Base-by-base conservation (phyloP, 306 rosid genomes). In the Abrus precatorius region DNA sequence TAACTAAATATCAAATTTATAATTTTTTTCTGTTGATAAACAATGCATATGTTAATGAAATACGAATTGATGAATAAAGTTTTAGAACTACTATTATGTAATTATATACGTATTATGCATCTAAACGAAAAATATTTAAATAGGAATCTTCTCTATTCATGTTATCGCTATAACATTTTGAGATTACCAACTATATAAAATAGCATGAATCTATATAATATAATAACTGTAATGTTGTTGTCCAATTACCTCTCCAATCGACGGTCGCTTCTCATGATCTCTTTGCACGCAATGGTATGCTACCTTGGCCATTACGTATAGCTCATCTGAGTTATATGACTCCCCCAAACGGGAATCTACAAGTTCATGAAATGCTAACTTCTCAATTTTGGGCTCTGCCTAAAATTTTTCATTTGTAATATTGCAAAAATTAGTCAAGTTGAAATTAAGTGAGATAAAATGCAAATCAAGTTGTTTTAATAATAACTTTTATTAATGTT, bases 191-290 rank as follows among this genome's bases (percentile, higher is more conserved):
- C 20, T 20, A 20, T 20, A 20, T 20, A 20, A 20, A 20, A 20
- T 20, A 20, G 20, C 20, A 20, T 20, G 20, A 20, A 20, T 0
- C 20, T 20, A 20, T 20, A 20, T 20, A 2, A 1, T 52, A n/a
- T 52, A 13, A 13, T 13, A 14, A 3, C 14, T 48, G 10, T 5
- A 11, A 48, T 48, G 54, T 48, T 2, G 7, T 7, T 44, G 10
- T 48, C 53, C 50, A 50, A 32, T 69, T 84, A 88, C 95, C 92
- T 87, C 90, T 82, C 86, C 89, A 74, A 91, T 88, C 9, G 95
- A 88, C 5, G 95, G 95, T 5, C 95, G 92, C 79, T 75, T 83
- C 76, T 85, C 89, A 14, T 91, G 90, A 64, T 78, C 70, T 80
- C 74, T 72, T 80, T 85, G 92, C 57, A 85, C 78, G n/a, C 95